A percentile compares a stretch with the other conserved stretches of the same genome.
phyloP scores from a whole-genome alignment of 495 filamentous ascomycete species.

The Xylaria bambusicola region DNA sequence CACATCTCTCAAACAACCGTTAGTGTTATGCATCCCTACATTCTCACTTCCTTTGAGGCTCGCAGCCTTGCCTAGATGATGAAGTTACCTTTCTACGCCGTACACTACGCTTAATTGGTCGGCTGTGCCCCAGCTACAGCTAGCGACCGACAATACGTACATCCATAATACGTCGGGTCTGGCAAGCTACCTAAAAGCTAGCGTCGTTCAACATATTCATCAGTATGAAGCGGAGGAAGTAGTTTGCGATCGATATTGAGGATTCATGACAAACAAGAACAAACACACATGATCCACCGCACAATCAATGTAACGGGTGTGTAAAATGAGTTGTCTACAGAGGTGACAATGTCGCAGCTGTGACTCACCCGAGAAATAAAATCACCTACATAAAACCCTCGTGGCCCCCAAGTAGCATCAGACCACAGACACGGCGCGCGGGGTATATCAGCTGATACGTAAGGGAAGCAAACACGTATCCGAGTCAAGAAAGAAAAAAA shows the following conservation, averaged over 20 bases:
- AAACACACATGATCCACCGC: conserved; percentile 1
- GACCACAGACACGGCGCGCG: no score
- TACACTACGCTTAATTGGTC: background rate
- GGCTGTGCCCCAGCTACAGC: background rate
- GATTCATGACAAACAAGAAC: conserved; percentile 3
- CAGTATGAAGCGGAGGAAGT: conserved; percentile 4
- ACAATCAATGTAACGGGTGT: background rate
- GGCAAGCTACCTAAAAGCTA: background rate
- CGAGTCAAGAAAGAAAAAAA: no score
- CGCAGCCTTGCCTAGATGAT: background rate
- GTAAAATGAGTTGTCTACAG: background rate
- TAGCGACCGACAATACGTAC: background rate
- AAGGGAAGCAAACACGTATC: background rate
- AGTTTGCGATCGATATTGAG: conserved; percentile 20
- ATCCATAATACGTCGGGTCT: background rate
- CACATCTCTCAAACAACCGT: no score
- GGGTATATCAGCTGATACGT: no score
- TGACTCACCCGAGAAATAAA: conserved; percentile 1
- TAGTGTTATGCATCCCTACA: no score
- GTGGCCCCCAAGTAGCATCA: no score
- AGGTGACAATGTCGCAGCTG: background rate
- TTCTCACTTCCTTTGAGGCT: background rate
- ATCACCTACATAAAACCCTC: no score
- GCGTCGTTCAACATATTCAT: background rate
- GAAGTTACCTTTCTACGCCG: background rate